A percentile compares a stretch with the other conserved stretches of the same genome.
phyloP scores from a whole-genome alignment of 768 basidiomycete genomes.

The Leccinum variicolor region DNA sequence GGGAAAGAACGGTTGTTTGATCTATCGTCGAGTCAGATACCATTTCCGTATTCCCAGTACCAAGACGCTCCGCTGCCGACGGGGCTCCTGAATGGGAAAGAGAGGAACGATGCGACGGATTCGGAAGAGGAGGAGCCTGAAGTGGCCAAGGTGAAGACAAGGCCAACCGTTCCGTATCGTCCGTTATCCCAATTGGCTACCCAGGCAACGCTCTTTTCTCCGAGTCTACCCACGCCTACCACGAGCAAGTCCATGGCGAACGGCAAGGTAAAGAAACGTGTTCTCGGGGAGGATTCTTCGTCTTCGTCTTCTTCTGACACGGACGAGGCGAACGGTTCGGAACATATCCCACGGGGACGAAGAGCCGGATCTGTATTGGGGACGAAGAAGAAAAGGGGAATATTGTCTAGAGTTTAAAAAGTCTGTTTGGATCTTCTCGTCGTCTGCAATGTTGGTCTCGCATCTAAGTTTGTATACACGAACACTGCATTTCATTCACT shows the following conservation, averaged over 20 bases:
- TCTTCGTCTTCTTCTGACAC: constrained; percentile 40
- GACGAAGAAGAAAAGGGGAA: constrained; percentile 27
- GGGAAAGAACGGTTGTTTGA: constrained; percentile 42
- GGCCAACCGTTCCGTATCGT: constrained; percentile 32
- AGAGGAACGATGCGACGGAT: constrained; percentile 30
- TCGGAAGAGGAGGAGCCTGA: constrained; percentile 19
- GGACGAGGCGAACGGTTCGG: constrained; percentile 30
- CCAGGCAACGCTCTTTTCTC: constrained; percentile 30
- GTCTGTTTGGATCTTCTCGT: neutral
- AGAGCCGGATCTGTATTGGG: constrained; percentile 44
- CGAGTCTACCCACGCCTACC: constrained; percentile 34
- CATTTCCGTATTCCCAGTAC: constrained; percentile 54
- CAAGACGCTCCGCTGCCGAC: constrained; percentile 8
- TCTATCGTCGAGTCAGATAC: constrained; percentile 48
- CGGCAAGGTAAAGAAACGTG: constrained; percentile 25
- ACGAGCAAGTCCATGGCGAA: constrained; percentile 22
- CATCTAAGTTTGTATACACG: neutral
- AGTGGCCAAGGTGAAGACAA: constrained; percentile 19
- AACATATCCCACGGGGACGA: constrained; percentile 62
- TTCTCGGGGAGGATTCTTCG: constrained; percentile 21
- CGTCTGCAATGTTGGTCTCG: neutral
- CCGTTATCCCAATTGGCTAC: constrained; percentile 52
- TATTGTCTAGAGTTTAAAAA: constrained; percentile 7
- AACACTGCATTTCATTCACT: neutral
- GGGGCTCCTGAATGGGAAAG: constrained; percentile 29